Base-by-base conservation (phyloP, 495 filamentous ascomycete species). In the Penicillium salamii region DNA sequence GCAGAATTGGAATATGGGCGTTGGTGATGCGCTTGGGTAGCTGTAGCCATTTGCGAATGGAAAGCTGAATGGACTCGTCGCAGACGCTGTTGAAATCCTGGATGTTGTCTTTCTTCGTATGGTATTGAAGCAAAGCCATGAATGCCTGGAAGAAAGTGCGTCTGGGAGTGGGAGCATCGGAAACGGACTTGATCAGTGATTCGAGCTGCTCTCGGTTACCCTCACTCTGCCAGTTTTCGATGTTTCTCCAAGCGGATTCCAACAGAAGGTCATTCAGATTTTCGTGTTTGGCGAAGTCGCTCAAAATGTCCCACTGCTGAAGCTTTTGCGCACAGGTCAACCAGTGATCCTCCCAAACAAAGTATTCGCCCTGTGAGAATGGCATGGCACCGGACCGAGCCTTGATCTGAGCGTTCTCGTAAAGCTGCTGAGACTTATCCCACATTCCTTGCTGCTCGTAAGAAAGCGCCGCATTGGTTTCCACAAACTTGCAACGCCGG, bases 291-390 rank as follows among this genome's bases (percentile, higher is more conserved):
- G 95, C 91, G 54, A 96, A 97, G 53, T 99, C 95, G 45, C 85
- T 87, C 21, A 99, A 69, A 46, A 99, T 88, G 46, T 99, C 95
- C 95, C 95, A 99, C 55, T 97, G 95, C 63, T 99, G 95, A 31
- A 99, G 79, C 72, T 97, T 99, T 69, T 97, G 89, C 2, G 92
- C 93, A 62, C 95, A 97, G 33, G 95, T 78, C 28, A 97, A 81
- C 95, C 95, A 99, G 55, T 99, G 95, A 66, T 99, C 95, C 69
- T 99, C 95, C 95, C 95, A 99, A 1, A 99, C 78, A 81, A 93
- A 95, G 63, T 99, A 99, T 70, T 99, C 95, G 12, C 84, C 90
- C 55, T 95, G 88, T 1, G 93, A 97, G 71, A 96, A 97, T 2
- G 95, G 91, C 51, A 96, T 82, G 12, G 87, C 86, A 23, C 91